Base-by-base conservation (phyloP, 495 filamentous ascomycete species). In the Chlorociboria aeruginascens region DNA sequence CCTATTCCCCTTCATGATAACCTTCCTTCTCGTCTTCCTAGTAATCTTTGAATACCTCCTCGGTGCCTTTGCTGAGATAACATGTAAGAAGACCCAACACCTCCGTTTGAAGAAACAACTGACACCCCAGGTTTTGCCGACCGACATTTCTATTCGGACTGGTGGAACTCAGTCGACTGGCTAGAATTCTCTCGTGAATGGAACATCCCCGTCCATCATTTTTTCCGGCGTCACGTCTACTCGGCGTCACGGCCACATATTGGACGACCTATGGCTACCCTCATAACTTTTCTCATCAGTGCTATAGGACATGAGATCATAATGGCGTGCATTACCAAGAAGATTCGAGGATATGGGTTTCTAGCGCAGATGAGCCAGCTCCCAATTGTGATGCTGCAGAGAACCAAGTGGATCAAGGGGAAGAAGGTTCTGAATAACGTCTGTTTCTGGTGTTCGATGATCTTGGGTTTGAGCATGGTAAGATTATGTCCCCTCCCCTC, bases 151-250 rank as follows among this genome's bases (percentile, higher is more conserved):
- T 97, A 96, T 65, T 82, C 83, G 25, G 90, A 97, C 70, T 97
- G 90, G 90, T 97, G 90, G 89, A 86, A 86, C 65, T 75, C 69
- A 45, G 81, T 79, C 48, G 81, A 86, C 69, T 86, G 89, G 89
- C 81, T 98, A 49, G 92, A 98, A 64, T 98, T 98, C 65, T 89
- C 83, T 14, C 76, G 92, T 46, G 89, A 97, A 69, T 98, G 92
- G 92, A 98, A 98, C 61, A 81, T 94, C 37, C 92, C 92, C 40
- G 92, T 98, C n/a, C 93, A 98, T 69, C 83, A 89, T 61, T 98
- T 96, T 70, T 81, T 98, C 54, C 79, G 92, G 8, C 78, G 92
- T 10, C 92, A 98, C 63, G 92, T 98, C 53, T 98, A 97, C 66
- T 80, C 74, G 43, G 86, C 86, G 3, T 81, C 82, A 30, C 72